These are phyloP conservation scores for Pichia deserticola DNA, from an alignment of 805 yeast genomes.

Conservation along the genomic window DNA sequence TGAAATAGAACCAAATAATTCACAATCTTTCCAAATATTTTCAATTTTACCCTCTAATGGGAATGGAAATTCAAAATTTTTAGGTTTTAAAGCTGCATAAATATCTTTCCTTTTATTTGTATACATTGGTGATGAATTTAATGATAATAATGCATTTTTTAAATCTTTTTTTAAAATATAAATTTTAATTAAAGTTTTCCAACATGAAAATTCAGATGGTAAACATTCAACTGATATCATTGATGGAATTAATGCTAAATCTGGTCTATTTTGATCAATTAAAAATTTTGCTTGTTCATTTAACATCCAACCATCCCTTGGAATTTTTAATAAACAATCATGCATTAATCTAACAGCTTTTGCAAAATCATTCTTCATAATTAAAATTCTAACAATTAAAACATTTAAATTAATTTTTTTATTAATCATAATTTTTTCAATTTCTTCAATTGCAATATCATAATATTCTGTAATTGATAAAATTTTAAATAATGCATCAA, in stretches of 20 bases:
- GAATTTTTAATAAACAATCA: slow-evolving; percentile 30
- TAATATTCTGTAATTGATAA: slow-evolving; percentile 32
- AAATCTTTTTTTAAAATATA: slow-evolving; percentile 51
- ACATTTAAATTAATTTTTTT: slow-evolving; percentile 21
- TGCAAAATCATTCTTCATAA: slow-evolving; percentile 37
- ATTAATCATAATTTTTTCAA: slow-evolving; percentile 21
- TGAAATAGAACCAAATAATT: slow-evolving; percentile 25
- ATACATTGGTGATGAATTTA: slow-evolving; percentile 73
- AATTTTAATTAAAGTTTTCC: slow-evolving; percentile 59
- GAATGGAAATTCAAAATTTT: slow-evolving; percentile 38
- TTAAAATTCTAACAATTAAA: slow-evolving; percentile 36
- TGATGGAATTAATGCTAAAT: slow-evolving; percentile 53
- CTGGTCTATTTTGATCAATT: slow-evolving; percentile 43
- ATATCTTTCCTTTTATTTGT: slow-evolving; percentile 39
- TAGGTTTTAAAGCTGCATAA: slow-evolving; percentile 36
- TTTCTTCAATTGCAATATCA: slow-evolving; percentile 32
- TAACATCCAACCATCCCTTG: slow-evolving; percentile 53
- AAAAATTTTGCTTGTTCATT: slow-evolving; percentile 60
- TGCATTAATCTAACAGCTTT: slow-evolving; percentile 40
- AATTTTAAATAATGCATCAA: slow-evolving; percentile 41
- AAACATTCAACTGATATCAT: slow-evolving; percentile 52
- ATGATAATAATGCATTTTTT: slow-evolving; percentile 52
- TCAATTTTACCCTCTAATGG: slow-evolving; percentile 49
- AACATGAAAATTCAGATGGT: slow-evolving; percentile 71
- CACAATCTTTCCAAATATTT: slow-evolving; percentile 39